A percentile compares a stretch with the other conserved stretches of the same genome.
Evolutionary conservation across 2,329 filamentous ascomycete species (phyloP).

Genomic region (Madurella fahalii): DNA sequence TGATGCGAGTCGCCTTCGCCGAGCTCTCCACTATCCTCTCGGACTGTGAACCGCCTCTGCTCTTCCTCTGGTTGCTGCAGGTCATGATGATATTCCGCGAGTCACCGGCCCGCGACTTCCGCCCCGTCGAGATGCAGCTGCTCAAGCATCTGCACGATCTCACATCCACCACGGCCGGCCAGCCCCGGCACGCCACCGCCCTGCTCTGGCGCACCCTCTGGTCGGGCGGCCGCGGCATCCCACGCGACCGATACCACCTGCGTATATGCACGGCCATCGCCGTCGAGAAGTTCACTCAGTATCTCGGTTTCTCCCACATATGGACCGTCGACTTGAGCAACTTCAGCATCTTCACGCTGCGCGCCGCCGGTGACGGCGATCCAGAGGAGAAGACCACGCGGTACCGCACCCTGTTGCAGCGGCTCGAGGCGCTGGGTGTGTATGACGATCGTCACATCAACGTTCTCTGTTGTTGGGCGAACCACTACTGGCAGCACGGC

Average conservation of each 20-base stretch:
- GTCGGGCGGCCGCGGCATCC: background rate
- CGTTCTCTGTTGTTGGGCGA: too few species aligned
- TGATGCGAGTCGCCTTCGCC: slow-evolving; percentile 14
- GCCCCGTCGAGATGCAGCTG: slow-evolving; percentile 7
- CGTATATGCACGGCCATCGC: background rate
- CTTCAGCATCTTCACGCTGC: slow-evolving; percentile 6
- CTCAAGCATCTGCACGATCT: slow-evolving; percentile 11
- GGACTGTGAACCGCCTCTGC: background rate
- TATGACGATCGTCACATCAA: too few species aligned
- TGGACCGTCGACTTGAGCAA: slow-evolving; percentile 8
- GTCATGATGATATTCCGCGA: slow-evolving; percentile 13
- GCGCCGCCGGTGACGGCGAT: background rate
- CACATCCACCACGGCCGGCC: background rate
- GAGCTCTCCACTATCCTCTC: slow-evolving; percentile 9
- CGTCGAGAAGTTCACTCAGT: slow-evolving; percentile 4
- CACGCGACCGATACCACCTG: slow-evolving; percentile 4
- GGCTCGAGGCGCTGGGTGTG: too few species aligned
- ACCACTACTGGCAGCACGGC: too few species aligned
- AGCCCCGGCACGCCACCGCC: slow-evolving; percentile 1
- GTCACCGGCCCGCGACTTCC: slow-evolving; percentile 1
- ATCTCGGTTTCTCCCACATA: slow-evolving; percentile 2
- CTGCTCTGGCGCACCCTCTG: slow-evolving; percentile 7
- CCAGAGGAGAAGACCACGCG: too few species aligned
- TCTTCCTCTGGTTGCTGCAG: slow-evolving; percentile 13
- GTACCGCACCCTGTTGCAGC: too few species aligned